These are phyloP conservation scores for Neurospora sp. DNA, from an alignment of 495 filamentous ascomycete species.

Conservation along the genomic window DNA sequence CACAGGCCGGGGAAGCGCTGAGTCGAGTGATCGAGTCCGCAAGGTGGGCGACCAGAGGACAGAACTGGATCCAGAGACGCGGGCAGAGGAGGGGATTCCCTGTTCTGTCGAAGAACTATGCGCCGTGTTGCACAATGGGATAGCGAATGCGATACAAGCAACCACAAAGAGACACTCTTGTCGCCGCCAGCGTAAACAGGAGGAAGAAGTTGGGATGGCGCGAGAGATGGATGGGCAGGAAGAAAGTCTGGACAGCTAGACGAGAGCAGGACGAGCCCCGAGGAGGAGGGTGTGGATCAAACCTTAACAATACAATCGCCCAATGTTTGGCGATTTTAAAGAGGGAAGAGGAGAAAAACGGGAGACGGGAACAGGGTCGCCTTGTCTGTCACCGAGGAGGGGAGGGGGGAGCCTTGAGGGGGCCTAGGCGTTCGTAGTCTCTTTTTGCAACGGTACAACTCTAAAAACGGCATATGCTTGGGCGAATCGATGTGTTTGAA, in stretches of 20 bases:
- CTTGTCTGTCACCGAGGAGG: not conserved
- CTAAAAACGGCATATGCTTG: not conserved
- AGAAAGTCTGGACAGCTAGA: not conserved
- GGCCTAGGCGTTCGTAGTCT: not conserved
- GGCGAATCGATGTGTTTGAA: not conserved
- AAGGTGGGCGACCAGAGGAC: not conserved
- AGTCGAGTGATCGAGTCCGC: not conserved
- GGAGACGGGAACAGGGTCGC: not conserved
- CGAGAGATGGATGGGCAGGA: not conserved
- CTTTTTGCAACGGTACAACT: not conserved
- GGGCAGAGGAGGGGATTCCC: not conserved
- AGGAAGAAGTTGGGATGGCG: not conserved
- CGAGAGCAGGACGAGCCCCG: not conserved
- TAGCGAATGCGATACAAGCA: not conserved
- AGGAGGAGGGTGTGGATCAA: not conserved
- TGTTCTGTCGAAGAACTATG: not conserved
- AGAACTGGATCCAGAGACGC: not conserved
- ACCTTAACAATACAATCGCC: not conserved
- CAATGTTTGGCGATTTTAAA: not conserved
- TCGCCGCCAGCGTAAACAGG: not conserved
- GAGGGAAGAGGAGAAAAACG: not conserved
- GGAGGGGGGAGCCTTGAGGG: not conserved
- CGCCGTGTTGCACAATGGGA: not conserved
- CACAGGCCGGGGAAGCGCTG: not conserved
- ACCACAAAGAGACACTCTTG: not conserved